Base-by-base conservation (phyloP, 345 rosid species). In the Durio zibethinus region DNA sequence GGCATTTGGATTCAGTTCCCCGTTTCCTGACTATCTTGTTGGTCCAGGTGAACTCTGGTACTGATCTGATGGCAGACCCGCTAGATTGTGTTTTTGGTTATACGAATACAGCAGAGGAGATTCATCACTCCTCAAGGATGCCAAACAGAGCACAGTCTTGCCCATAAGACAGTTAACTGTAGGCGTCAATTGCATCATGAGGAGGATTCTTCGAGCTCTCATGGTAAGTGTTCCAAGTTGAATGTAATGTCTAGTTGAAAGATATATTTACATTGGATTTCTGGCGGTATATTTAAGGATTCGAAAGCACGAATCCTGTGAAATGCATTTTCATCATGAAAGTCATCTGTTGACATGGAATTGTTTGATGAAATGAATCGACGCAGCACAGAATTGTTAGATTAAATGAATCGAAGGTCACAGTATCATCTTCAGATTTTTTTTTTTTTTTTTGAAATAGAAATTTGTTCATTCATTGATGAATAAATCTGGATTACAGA, bases 41-140 rank as follows among this genome's bases (percentile, higher is more conserved):
- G 52, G 64, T 74, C 71, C 47, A 90, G 91, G 83, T 84, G 72
- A 81, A 73, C 50, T 63, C 73, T 45, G 73, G 56, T 42, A 80
- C 71, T 40, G 85, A 84, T 62, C 21, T 79, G 52, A 81, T 81
- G 82, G 15, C 1, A 2, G 92, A 89, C 68, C 92, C 91, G 10
- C 78, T 89, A 66, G 92, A 85, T 45, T 65, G 83, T 72, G 80
- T 90, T 66, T 89, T 90, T 82, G 90, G 92, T 76, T 27, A 27
- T 65, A 50, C 29, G 42, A 50, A 73, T 59, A 73, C 82, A 29
- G 25, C 64, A 36, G 89, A 88, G 77, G 92, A 84, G 83, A 82
- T 84, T 73, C 77, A 64, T 65, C 88, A 76, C 47, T 79, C 76
- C 21, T 69, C 86, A 48, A 73, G 80, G 74, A 70, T 27, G 60